A percentile compares a stretch with the other conserved stretches of the same genome.
phyloP scores from a whole-genome alignment of 768 basidiomycete species.

The Termitomyces sp. region DNA sequence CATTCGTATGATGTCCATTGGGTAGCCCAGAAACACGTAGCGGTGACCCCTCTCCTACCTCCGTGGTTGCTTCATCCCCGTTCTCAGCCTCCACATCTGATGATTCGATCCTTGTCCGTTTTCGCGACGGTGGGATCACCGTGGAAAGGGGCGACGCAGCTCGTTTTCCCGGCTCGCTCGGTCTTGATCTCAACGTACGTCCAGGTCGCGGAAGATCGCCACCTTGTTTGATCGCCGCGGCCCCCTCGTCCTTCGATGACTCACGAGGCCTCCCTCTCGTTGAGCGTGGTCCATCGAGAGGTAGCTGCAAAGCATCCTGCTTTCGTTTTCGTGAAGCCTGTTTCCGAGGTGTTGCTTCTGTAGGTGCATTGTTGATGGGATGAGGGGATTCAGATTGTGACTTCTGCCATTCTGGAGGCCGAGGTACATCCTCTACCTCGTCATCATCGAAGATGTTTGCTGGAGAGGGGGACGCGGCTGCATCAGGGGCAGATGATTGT shows the following conservation, averaged over 20 bases:
- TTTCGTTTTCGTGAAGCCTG: slow-evolving; percentile 10
- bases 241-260: slow-evolving; percentile 7
- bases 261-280: slow-evolving; percentile 11
- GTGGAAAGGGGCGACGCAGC: slow-evolving; percentile 6
- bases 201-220: not conserved
- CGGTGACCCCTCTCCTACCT: not conserved
- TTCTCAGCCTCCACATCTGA: slow-evolving; percentile 25
- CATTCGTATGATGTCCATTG: slow-evolving; percentile 12
- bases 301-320: slow-evolving; percentile 2
- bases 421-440: slow-evolving; percentile 15
- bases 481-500: slow-evolving; percentile 1
- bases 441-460: slow-evolving; percentile 21
- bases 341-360: slow-evolving; percentile 10
- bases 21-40: slow-evolving; percentile 4
- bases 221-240: slow-evolving; percentile 3
- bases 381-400: slow-evolving; percentile 10
- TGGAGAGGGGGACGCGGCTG: slow-evolving; percentile 11
- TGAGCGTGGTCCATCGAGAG: slow-evolving; percentile 5
- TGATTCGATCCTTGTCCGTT: slow-evolving; percentile 42
- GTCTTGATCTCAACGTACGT: slow-evolving; percentile 10
- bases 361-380: not conserved
- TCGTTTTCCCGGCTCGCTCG: slow-evolving; percentile 9
- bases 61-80: not conserved
- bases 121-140: slow-evolving; percentile 23
- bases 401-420: slow-evolving; percentile 6